Percentiles rank a stretch among this genome's conserved stretches.
Conservation (phyloP, 768 basidiomycete species). For the Termitomyces titanicus region DNA sequence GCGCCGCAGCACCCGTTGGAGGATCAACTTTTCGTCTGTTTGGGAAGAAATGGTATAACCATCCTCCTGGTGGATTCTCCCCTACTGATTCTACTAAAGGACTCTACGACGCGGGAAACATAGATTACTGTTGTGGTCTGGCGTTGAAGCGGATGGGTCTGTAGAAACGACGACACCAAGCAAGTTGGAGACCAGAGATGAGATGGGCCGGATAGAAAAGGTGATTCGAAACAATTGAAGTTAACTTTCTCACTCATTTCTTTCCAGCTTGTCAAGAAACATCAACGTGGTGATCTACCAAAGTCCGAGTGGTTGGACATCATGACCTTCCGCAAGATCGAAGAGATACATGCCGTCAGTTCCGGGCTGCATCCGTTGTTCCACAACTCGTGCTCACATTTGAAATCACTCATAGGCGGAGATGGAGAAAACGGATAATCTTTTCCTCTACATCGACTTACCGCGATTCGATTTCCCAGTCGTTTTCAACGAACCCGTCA, state of each 20-base stretch:
- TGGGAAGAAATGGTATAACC: slow-evolving; percentile 79
- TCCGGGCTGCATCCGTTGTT: not conserved
- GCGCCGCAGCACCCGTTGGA: slow-evolving; percentile 78
- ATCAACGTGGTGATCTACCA: slow-evolving; percentile 88
- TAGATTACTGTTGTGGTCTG: slow-evolving; percentile 79
- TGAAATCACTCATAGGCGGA: slow-evolving; percentile 55
- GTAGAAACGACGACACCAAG: slow-evolving; percentile 83
- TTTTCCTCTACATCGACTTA: slow-evolving; percentile 95
- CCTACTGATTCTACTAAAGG: slow-evolving; percentile 35
- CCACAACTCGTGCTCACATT: not conserved
- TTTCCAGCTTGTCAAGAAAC: slow-evolving; percentile 83
- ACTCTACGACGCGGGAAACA: slow-evolving; percentile 92
- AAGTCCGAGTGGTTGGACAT: slow-evolving; percentile 97
- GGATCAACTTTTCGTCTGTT: slow-evolving; percentile 90
- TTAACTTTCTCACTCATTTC: not conserved
- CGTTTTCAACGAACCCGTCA: slow-evolving; percentile 86
- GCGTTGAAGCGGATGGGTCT: slow-evolving; percentile 81
- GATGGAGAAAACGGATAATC: slow-evolving; percentile 84
- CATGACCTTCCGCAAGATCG: slow-evolving; percentile 91
- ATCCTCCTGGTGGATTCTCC: not conserved
- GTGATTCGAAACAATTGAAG: slow-evolving; percentile 32
- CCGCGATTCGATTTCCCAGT: slow-evolving; percentile 98
- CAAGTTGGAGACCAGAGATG: slow-evolving; percentile 76
- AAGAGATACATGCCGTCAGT: slow-evolving; percentile 81
- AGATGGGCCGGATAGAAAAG: slow-evolving; percentile 95